phyloP scores from a whole-genome alignment of 176 grass and related monocot genomes.

The Elaeis guineensis region DNA sequence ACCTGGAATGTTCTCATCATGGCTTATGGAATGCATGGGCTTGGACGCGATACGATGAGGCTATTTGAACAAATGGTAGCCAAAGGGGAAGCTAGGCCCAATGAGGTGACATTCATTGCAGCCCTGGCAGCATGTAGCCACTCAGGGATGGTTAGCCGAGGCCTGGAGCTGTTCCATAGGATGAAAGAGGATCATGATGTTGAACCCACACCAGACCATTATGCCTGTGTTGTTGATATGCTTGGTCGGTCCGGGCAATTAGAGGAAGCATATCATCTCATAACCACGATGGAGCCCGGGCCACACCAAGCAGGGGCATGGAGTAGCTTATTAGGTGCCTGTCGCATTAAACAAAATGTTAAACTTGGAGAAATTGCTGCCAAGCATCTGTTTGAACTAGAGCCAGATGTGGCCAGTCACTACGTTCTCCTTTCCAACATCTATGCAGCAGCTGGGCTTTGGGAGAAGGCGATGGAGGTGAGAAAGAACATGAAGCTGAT shows the following conservation, averaged over 20 bases:
- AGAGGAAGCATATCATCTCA: conserved; percentile 50
- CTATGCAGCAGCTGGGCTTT: conserved; percentile 54
- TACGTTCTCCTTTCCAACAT: conserved; percentile 95
- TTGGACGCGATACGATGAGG: conserved; percentile 43
- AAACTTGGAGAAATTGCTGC: conserved; percentile 54
- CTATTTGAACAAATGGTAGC: conserved; percentile 63
- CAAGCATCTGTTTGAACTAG: conserved; percentile 63
- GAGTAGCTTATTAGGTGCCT: conserved; percentile 75
- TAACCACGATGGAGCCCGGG: conserved; percentile 34
- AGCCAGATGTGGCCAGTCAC: conserved; percentile 75
- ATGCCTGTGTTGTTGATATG: conserved; percentile 69
- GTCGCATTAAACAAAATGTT: conserved; percentile 59
- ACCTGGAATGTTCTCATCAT: conserved; percentile 99
- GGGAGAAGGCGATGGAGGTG: conserved; percentile 46
- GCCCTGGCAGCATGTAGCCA: conserved; percentile 84
- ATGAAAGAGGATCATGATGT: conserved; percentile 53
- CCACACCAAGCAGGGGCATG: conserved; percentile 55
- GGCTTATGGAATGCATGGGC: conserved; percentile 91
- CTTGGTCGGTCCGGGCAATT: conserved; percentile 69
- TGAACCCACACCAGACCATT: conserved; percentile 45
- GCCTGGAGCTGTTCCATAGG: conserved; percentile 52
- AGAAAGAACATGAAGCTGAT: conserved; percentile 48
- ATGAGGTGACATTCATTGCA: conserved; percentile 74
- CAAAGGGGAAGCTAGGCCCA: conserved; percentile 51
- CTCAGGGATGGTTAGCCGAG: conserved; percentile 58